Conservation (phyloP, 176 grass and related monocot genomes). For the Oryza meridionalis region DNA sequence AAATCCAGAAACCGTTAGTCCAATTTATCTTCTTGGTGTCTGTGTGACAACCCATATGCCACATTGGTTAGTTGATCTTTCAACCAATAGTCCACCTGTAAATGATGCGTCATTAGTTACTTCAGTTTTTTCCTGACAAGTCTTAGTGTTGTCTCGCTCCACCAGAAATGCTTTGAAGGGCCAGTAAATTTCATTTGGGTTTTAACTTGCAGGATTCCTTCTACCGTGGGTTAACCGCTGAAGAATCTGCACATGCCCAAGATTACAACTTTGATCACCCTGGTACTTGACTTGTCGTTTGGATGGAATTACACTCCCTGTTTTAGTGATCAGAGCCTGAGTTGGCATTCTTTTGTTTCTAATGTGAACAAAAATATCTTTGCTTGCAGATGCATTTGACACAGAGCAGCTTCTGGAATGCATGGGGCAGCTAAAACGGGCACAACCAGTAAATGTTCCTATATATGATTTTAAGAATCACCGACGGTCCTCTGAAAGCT, state of each 20-base stretch:
- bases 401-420: constrained; percentile 96
- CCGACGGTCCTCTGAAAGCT: constrained; percentile 72
- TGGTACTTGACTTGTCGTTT: constrained; percentile 62
- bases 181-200: neutral
- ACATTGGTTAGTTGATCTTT: neutral
- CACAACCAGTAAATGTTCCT: constrained; percentile 84
- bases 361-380: constrained; percentile 25
- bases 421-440: constrained; percentile 82
- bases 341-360: constrained; percentile 12
- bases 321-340: constrained; percentile 16
- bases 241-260: constrained; percentile 78
- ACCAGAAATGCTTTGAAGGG: neutral
- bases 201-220: constrained; percentile 82
- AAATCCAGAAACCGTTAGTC: neutral
- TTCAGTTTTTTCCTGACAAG: neutral
- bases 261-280: constrained; percentile 99
- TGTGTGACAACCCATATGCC: neutral
- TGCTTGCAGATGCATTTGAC: constrained; percentile 89
- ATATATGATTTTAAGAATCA: constrained; percentile 99
- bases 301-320: constrained; percentile 14
- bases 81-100: neutral
- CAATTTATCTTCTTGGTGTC: neutral
- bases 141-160: neutral
- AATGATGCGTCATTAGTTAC: neutral
- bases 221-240: constrained; percentile 88